Conservation (phyloP, 805 yeast species). For the Zygoascus ofunaensis region DNA sequence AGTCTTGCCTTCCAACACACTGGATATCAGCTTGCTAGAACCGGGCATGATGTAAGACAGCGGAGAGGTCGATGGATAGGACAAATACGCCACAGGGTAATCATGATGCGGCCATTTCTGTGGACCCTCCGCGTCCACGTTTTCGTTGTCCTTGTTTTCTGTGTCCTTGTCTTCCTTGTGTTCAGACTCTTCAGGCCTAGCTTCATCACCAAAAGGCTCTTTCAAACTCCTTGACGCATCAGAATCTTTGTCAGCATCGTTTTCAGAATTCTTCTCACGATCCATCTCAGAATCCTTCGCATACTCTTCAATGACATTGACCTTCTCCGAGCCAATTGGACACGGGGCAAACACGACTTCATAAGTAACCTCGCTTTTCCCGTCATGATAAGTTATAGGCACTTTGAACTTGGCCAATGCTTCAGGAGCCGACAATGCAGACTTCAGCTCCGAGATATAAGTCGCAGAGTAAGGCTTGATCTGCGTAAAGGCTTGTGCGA, state of each 20-base stretch:
- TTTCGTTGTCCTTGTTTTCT: not conserved
- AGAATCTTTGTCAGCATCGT: not conserved
- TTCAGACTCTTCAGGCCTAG: not conserved
- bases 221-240: not conserved
- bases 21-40: conserved; percentile 12
- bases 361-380: conserved; percentile 10
- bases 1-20: conserved; percentile 16
- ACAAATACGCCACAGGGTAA: conserved; percentile 16
- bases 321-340: conserved; percentile 6
- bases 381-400: conserved; percentile 14
- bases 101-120: not conserved
- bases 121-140: not conserved
- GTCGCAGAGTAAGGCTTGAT: conserved; percentile 22
- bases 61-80: conserved; percentile 8
- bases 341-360: conserved; percentile 25
- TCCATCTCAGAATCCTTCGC: conserved; percentile 5
- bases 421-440: conserved; percentile 21
- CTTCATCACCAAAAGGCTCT: not conserved
- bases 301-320: conserved; percentile 11
- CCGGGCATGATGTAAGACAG: conserved; percentile 11
- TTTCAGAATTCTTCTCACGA: not conserved
- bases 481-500: conserved; percentile 16
- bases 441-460: conserved; percentile 20
- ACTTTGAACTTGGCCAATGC: conserved; percentile 19
- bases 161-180: not conserved